phyloP scores from a whole-genome alignment of 495 filamentous ascomycete genomes.

The Penicillium goetzii region DNA sequence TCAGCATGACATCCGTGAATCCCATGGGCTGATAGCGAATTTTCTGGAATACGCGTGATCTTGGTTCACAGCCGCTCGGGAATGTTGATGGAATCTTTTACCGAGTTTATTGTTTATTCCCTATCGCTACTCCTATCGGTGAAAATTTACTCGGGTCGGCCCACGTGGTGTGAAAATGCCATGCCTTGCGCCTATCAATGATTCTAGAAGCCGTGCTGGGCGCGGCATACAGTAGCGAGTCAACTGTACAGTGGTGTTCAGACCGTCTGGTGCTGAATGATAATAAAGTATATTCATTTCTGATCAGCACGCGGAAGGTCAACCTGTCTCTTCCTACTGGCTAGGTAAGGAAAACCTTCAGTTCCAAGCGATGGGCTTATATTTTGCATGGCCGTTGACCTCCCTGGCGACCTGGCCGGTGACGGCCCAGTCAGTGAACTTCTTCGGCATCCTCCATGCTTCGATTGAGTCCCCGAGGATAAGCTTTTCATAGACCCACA shows the following conservation, averaged over 20 bases:
- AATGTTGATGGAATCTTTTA: background rate
- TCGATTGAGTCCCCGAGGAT: background rate
- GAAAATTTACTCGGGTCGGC: background rate
- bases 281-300: background rate
- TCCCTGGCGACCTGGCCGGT: background rate
- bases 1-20: background rate
- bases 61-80: background rate
- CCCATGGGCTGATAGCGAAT: slow-evolving; percentile 5
- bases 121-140: background rate
- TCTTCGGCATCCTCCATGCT: background rate
- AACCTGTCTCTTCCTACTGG: background rate
- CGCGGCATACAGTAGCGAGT: background rate
- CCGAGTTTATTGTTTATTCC: background rate
- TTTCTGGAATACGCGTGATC: slow-evolving; percentile 10
- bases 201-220: background rate
- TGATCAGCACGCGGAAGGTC: background rate
- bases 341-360: background rate
- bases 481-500: background rate
- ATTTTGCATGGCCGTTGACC: background rate
- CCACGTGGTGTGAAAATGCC: slow-evolving; percentile 6
- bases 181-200: background rate
- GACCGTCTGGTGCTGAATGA: no score
- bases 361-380: background rate
- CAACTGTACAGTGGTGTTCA: no score
- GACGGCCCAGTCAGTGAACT: background rate